These are phyloP conservation scores for Flaveria ramosissima DNA, from an alignment of 129 eudicot genomes.

Conservation along the genomic window DNA sequence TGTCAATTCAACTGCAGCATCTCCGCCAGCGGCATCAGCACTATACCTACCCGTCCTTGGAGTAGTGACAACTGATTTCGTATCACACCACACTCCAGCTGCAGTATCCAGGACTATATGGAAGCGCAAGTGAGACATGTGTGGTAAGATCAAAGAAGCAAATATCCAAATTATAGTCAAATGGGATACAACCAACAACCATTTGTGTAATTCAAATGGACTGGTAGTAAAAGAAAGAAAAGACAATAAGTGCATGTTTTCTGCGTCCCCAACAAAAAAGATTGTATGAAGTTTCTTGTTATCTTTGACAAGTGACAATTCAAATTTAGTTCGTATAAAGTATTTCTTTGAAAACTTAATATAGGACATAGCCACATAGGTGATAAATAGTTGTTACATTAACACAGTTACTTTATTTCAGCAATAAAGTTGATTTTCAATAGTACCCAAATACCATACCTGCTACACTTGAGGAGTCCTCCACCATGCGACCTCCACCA, in stretches of 20 bases:
- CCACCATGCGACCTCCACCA: conserved; percentile 99
- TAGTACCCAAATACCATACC: conserved; percentile 41
- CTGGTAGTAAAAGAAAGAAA: conserved; percentile 9
- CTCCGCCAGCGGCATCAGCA: conserved; percentile 99
- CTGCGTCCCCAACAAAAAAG: conserved; percentile 2
- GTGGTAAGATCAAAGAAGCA: conserved; percentile 7
- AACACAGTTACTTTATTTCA: conserved; percentile 5
- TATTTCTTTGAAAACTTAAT: neutral
- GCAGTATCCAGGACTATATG: conserved; percentile 92
- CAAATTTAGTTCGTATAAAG: neutral
- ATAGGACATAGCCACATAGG: neutral
- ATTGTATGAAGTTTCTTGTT: neutral
- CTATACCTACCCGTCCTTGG: conserved; percentile 93
- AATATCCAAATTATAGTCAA: neutral
- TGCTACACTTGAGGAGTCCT: conserved; percentile 98
- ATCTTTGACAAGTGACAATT: neutral
- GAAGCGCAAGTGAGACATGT: conserved; percentile 18
- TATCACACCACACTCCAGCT: conserved; percentile 99
- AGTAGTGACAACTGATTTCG: conserved; percentile 84
- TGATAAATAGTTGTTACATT: neutral
- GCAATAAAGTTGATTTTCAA: neutral
- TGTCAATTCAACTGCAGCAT: conserved; percentile 90
- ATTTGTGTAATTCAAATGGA: conserved; percentile 8
- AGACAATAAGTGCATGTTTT: neutral
- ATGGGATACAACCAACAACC: neutral